Evolutionary conservation across 2,329 filamentous ascomycete species (phyloP).

Genomic region (Penicillium sp.): DNA sequence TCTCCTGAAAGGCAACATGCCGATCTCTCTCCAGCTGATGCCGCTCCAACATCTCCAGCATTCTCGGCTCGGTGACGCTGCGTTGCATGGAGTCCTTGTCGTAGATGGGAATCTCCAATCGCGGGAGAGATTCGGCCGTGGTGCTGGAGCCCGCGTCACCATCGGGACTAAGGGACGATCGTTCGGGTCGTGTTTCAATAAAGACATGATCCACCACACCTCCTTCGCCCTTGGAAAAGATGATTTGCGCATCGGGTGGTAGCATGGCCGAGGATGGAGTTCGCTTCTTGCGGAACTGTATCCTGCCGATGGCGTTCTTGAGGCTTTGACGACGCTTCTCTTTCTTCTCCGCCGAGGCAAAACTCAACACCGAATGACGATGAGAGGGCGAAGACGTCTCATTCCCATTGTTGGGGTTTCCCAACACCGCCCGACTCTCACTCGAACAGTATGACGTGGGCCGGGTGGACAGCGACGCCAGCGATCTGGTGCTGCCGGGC

Average conservation of each 20-base stretch:
- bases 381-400: conserved; percentile 13
- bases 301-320: conserved; percentile 31
- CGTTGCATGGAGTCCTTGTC: conserved; percentile 32
- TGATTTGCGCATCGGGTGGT: conserved; percentile 26
- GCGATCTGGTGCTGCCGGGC: conserved; percentile 32
- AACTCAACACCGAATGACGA: conserved; percentile 25
- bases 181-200: conserved; percentile 20
- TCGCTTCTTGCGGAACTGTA: conserved; percentile 32
- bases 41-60: conserved; percentile 26
- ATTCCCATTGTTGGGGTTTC: conserved; percentile 12
- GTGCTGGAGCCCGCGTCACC: conserved; percentile 5
- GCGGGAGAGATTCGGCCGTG: conserved; percentile 16
- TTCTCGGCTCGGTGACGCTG: conserved; percentile 28
- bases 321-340: conserved; percentile 28
- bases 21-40: conserved; percentile 27
- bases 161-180: conserved; percentile 2
- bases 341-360: conserved; percentile 24
- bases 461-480: conserved; percentile 35
- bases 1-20: conserved; percentile 32
- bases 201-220: conserved; percentile 32
- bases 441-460: conserved; percentile 36
- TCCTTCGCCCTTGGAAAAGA: conserved; percentile 20
- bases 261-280: conserved; percentile 24
- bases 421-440: conserved; percentile 23
- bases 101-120: conserved; percentile 30